These are phyloP conservation scores for Cordia subcordata DNA, from an alignment of 257 asterid genomes.

Conservation along the genomic window DNA sequence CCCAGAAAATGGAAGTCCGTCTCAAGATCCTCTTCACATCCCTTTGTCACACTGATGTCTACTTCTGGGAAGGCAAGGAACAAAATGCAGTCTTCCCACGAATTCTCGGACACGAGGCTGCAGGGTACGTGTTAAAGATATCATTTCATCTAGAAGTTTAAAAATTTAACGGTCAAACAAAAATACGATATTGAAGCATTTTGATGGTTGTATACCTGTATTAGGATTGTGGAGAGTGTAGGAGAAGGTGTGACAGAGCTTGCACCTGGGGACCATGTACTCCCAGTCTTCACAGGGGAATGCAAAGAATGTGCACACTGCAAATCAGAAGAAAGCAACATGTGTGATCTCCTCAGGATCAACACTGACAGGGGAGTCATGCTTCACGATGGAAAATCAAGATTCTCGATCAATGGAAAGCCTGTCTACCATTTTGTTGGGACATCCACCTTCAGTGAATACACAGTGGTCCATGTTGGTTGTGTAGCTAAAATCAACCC, in stretches of 20 bases:
- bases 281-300: slow-evolving; percentile 87
- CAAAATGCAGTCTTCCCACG: slow-evolving; percentile 76
- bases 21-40: slow-evolving; percentile 17
- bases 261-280: slow-evolving; percentile 68
- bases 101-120: slow-evolving; percentile 78
- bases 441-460: background rate
- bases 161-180: too few species aligned
- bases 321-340: slow-evolving; percentile 63
- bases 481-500: background rate
- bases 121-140: slow-evolving; percentile 61
- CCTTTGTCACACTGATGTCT: slow-evolving; percentile 20
- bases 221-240: slow-evolving; percentile 63
- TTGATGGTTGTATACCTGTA: too few species aligned
- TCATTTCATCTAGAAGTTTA: too few species aligned
- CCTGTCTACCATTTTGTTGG: background rate
- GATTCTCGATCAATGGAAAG: background rate
- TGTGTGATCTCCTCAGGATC: slow-evolving; percentile 81
- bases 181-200: too few species aligned
- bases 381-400: background rate
- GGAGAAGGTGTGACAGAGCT: slow-evolving; percentile 81
- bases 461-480: background rate
- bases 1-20: slow-evolving; percentile 18
- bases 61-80: slow-evolving; percentile 24
- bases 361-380: slow-evolving; percentile 59
- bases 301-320: slow-evolving; percentile 72